Base-by-base conservation (phyloP, 345 rosid species). In the Acer campestre region DNA sequence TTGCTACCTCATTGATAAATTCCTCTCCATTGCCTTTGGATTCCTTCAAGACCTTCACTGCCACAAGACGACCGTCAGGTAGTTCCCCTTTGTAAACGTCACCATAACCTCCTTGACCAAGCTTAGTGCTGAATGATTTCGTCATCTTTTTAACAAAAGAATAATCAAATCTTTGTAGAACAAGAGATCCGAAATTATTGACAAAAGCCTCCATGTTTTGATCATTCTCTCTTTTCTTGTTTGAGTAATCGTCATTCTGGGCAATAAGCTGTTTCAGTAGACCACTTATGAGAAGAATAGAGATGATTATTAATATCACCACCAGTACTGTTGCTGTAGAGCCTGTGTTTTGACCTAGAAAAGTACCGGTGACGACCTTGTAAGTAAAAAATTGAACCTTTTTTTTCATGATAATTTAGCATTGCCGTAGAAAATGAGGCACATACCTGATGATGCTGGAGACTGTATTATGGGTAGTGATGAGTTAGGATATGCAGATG, bases 1-100 rank as follows among this genome's bases (percentile, higher is more conserved):
- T 85, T 0, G 77, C 87, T 18, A 86, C 90, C 85, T 89, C 88
- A 42, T 86, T 87, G 14, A 83, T 76, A 62, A 89, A 86, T 2
- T 84, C 89, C 75, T 85, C 85, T 0, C 84, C 84, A 27, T 82
- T 64, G 0, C 70, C 70, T 6, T 62, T 66, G 0, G 79, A 75
- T 4, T 72, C 48, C 1, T 10, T 75, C 8, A 83, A 64, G 13
- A 85, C 22, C 48, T 85, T 85, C 48, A 85, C 81, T 0, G 83
- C 86, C 6, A 83, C 83, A 46, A 18, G 55, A 7, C 72, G 74
- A 61, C 83, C 85, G 10, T 83, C 77, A 0, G 31, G n/a, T 48
- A 83, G 38, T 11, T 63, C 63, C 40, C 86, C 88, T 70, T 40
- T 80, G 80, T 81, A 83, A 1, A 85, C 86, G 25, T 53, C 70